Percentiles rank a stretch among this genome's conserved stretches.
Conservation (phyloP, 1,139 yeast genomes). For the Pneumocystis canis region DNA sequence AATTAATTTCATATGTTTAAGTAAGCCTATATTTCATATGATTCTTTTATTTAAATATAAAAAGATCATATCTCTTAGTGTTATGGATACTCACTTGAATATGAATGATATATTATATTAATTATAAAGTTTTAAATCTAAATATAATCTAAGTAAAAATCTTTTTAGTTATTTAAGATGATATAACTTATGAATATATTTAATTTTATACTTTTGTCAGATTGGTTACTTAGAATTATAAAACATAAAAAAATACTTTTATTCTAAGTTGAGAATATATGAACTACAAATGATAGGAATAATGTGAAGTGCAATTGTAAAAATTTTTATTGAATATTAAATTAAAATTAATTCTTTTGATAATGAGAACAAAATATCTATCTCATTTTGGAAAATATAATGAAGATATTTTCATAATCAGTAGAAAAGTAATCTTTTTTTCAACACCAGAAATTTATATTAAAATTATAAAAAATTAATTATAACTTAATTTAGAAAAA, state of each 20-base stretch:
- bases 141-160: constrained; percentile 6
- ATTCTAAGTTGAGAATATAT: constrained; percentile 84
- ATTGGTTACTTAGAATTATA: constrained; percentile 62
- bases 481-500: not conserved
- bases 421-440: not conserved
- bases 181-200: constrained; percentile 42
- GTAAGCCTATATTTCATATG: constrained; percentile 82
- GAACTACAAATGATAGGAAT: constrained; percentile 97
- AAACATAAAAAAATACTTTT: constrained; percentile 35
- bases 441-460: not conserved
- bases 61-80: constrained; percentile 18
- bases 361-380: constrained; percentile 4
- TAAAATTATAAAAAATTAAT: not conserved
- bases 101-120: not conserved
- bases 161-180: constrained; percentile 10
- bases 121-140: not conserved
- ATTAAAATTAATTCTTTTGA: constrained; percentile 12
- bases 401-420: not conserved
- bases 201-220: constrained; percentile 85
- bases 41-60: constrained; percentile 75
- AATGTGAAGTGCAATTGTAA: constrained; percentile 72
- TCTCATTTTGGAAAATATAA: constrained; percentile 8
- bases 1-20: constrained; percentile 72
- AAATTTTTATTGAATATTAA: constrained; percentile 46
- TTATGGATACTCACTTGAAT: not conserved